These are phyloP conservation scores for Candida ponderosae DNA, from an alignment of 805 yeast species.

Conservation along the genomic window DNA sequence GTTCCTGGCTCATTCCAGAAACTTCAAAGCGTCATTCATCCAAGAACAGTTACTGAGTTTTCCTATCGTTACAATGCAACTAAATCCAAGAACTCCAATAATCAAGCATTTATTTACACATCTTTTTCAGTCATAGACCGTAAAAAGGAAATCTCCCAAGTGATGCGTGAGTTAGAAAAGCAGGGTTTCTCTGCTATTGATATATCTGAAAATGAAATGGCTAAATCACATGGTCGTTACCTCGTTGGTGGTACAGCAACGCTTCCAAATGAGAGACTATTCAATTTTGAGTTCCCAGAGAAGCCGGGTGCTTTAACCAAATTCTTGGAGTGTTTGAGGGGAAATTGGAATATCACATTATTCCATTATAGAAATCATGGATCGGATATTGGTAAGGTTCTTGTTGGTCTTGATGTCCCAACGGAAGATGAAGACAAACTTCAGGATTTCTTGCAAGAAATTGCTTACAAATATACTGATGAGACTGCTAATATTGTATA, in stretches of 20 bases:
- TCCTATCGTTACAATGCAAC: slow-evolving; percentile 67
- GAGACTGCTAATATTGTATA: slow-evolving; percentile 87
- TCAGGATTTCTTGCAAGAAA: slow-evolving; percentile 54
- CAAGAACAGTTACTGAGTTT: slow-evolving; percentile 90
- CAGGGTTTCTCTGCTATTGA: slow-evolving; percentile 72
- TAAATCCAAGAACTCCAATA: slow-evolving; percentile 25
- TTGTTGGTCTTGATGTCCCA: slow-evolving; percentile 87
- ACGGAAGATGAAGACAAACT: slow-evolving; percentile 56
- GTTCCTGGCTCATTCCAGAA: slow-evolving; percentile 81
- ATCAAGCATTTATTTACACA: slow-evolving; percentile 72
- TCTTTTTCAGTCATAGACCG: slow-evolving; percentile 81
- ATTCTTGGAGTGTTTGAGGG: slow-evolving; percentile 64
- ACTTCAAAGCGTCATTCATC: slow-evolving; percentile 70
- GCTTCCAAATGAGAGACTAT: slow-evolving; percentile 67
- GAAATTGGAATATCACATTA: slow-evolving; percentile 85
- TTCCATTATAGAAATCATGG: slow-evolving; percentile 98
- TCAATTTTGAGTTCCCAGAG: slow-evolving; percentile 92
- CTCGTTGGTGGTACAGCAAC: slow-evolving; percentile 86
- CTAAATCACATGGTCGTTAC: slow-evolving; percentile 94
- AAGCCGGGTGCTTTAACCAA: slow-evolving; percentile 89
- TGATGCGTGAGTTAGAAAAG: slow-evolving; percentile 49
- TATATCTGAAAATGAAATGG: slow-evolving; percentile 87
- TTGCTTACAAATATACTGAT: slow-evolving; percentile 72
- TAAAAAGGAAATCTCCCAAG: slow-evolving; percentile 60
- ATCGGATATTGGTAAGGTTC: slow-evolving; percentile 84